Evolutionary conservation across 306 rosid species (phyloP), one percentile per base, ranked within the genome.

Genomic region (Cucumis melo): DNA sequence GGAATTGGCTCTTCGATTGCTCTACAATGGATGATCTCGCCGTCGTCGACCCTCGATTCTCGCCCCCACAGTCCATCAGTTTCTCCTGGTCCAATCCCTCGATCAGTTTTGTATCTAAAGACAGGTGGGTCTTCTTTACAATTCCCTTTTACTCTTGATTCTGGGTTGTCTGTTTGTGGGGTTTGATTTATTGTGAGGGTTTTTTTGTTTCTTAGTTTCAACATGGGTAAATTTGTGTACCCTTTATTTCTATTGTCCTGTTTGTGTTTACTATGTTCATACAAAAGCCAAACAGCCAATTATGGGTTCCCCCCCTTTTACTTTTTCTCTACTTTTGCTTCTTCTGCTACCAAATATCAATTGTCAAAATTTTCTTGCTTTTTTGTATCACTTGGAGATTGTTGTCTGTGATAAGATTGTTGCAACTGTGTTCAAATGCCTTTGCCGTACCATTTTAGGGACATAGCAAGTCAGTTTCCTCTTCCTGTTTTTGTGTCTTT

Each of bases 61-160:
- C 83, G 59, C 78, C 77, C 44, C 23, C 77, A 38, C 23, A 86
- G n/a, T 73, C 84, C 59, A 44, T 87, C 81, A 74, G 65, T 73
- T 91, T 91, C 91, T 62, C 34, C 57, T 91, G 90, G 93, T 75
- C 73, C 32, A 78, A 84, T 39, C 89, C 81, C 19, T 66, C 83
- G 84, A 72, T 85, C 66, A 73, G 72, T 38, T 62, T 42, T 80
- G 81, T 85, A 54, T 81, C 88, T 54, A 66, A 88, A 74, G 68
- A 78, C 29, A 79, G 90, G 96, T 89, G 64, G 46, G 82, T 73
- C 44, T 81, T 54, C 78, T 73, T 14, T 1, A 9, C 9, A 42
- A 42, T 11, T 42, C 48, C 79, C 76, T 59, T 78, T 77, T 24
- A 39, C 32, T 12, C 36, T 60, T 9, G 3, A 62, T 32, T 29